Conservation (phyloP, 139 green algal genomes). For the Haematococcus sp. region DNA sequence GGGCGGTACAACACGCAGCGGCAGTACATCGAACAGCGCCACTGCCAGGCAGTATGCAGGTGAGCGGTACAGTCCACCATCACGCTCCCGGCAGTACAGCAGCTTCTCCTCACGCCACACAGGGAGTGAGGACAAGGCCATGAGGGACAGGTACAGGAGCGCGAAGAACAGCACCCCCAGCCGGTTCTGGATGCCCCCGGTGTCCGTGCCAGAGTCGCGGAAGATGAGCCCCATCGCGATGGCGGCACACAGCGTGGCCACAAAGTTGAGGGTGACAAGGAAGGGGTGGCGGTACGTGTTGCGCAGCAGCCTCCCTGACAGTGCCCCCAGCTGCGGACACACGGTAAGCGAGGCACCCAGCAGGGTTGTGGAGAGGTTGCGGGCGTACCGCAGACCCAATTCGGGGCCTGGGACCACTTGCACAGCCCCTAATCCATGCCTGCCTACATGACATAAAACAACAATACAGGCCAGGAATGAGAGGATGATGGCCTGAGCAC, state of each 20-base stretch:
- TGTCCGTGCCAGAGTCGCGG: conserved; percentile 42
- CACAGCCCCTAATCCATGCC: no score
- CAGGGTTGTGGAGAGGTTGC: no score
- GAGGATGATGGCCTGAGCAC: no score
- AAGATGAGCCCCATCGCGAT: conserved; percentile 60
- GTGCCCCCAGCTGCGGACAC: conserved; percentile 33
- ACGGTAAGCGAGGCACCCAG: no score
- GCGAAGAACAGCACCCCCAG: conserved; percentile 72
- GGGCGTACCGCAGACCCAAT: no score
- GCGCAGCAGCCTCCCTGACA: conserved; percentile 50
- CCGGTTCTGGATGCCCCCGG: conserved; percentile 66
- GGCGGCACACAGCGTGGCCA: conserved; percentile 49
- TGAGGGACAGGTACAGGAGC: conserved; percentile 68
- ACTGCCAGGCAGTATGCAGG: conserved; percentile 41
- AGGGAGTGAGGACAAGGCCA: conserved; percentile 68
- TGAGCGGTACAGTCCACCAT: conserved; percentile 43
- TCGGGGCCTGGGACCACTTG: no score
- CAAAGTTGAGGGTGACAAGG: conserved; percentile 59
- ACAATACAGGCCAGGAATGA: neutral
- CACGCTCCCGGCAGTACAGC: conserved; percentile 65
- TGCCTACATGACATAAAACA: neutral
- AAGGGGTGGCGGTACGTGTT: conserved; percentile 65
- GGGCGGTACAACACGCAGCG: conserved; percentile 64
- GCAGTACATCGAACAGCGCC: conserved; percentile 69
- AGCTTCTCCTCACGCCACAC: conserved; percentile 70